These are phyloP conservation scores for Poa annua DNA, from an alignment of 176 grass and related monocot genomes.

Conservation along the genomic window DNA sequence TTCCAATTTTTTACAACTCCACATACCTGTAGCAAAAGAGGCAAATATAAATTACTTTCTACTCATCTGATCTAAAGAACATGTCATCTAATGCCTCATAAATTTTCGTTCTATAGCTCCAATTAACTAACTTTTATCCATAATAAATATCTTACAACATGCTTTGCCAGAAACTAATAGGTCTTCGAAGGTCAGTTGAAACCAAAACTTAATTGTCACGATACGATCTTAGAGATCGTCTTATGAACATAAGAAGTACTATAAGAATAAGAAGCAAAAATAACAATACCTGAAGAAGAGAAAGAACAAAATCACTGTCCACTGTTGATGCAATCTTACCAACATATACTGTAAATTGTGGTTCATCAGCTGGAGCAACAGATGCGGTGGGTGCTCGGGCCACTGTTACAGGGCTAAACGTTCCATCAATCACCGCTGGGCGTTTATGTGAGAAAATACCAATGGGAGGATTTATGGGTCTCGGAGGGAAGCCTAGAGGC, in stretches of 20 bases:
- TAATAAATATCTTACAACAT: conserved; percentile 10
- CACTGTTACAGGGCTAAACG: conserved; percentile 21
- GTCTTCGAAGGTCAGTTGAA: background rate
- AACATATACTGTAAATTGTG: conserved; percentile 65
- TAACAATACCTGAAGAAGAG: conserved; percentile 62
- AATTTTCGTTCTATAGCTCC: background rate
- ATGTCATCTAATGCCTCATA: conserved; percentile 21
- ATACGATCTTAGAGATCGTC: background rate
- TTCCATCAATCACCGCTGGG: conserved; percentile 41
- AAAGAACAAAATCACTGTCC: conserved; percentile 67
- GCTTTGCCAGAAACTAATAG: background rate
- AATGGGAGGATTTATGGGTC: conserved; percentile 42
- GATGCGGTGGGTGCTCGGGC: conserved; percentile 40
- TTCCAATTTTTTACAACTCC: conserved; percentile 86
- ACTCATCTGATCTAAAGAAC: background rate
- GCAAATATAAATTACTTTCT: conserved; percentile 13
- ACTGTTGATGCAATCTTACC: conserved; percentile 66
- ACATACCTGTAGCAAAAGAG: conserved; percentile 56
- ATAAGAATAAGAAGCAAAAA: background rate
- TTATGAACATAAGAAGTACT: background rate
- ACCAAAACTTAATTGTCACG: background rate
- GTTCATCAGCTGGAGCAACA: conserved; percentile 51
- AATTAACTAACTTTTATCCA: conserved; percentile 11
- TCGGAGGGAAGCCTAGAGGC: conserved; percentile 51
- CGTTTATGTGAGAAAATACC: conserved; percentile 46